These are phyloP conservation scores for Fusarium protoensiforme DNA, from an alignment of 2,329 filamentous ascomycete species.

Conservation along the genomic window DNA sequence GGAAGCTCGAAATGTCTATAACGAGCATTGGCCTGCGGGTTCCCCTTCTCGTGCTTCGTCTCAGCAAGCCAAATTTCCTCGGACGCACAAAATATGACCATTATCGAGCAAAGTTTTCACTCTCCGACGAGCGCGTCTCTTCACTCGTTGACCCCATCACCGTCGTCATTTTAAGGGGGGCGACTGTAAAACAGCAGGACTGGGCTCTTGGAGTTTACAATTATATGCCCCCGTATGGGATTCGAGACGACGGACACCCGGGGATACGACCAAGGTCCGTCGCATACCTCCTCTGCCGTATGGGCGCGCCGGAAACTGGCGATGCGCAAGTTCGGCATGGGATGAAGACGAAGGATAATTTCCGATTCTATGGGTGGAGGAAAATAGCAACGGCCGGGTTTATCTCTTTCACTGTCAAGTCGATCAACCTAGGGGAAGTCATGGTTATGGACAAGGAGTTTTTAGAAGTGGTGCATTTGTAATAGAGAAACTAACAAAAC, in stretches of 20 bases:
- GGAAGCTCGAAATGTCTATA: background rate
- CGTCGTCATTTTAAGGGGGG: background rate
- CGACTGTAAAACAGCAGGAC: background rate
- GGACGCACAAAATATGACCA: background rate
- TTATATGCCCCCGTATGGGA: background rate
- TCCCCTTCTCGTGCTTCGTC: background rate
- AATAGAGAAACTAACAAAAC: background rate
- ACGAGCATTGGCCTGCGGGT: background rate
- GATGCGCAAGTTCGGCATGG: background rate
- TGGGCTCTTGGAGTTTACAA: background rate
- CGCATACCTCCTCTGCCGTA: background rate
- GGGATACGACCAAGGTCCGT: background rate
- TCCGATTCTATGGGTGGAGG: background rate
- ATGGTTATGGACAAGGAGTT: background rate
- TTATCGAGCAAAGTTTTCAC: background rate
- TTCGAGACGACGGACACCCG: background rate
- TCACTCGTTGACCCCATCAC: background rate
- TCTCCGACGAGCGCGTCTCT: background rate
- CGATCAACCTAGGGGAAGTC: background rate
- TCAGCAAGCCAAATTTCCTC: background rate
- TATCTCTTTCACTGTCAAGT: background rate
- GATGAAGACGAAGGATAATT: background rate
- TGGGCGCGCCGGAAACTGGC: background rate
- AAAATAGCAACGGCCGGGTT: background rate
- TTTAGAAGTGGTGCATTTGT: background rate